Evolutionary conservation across 116 monocot species (phyloP), one percentile per base, ranked within the genome.

Genomic region (Posidonia oceanica): DNA sequence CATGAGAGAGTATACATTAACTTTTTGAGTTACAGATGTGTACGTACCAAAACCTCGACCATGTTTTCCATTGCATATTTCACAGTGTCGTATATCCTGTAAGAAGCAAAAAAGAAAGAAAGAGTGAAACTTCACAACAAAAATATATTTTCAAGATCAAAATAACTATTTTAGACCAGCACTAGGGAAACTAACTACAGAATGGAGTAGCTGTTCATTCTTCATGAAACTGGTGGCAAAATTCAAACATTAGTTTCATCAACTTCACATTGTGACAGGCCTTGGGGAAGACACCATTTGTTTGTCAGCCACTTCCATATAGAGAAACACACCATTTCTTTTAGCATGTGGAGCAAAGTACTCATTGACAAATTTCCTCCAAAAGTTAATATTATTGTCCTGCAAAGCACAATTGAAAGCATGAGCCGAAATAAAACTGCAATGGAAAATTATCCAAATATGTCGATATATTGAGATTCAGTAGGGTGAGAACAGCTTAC

Each of bases 1-100:
- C 29, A 29, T 29, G 29, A 29, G 1, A 29, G 29, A 29, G 29
- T 29, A 29, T 29, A 63, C 2, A 36, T 38, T 5, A 5, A 16
- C 8, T 22, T 22, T 10, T 13, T 22, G 15, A 3, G 5, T 36
- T 38, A 23, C 14, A 37, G 18, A 15, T 10, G 23, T 14, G 36
- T 69, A 68, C 86, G 58, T 89, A 97, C 97, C 97, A 87, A 97
- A 97, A 63, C 97, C 97, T 73, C 92, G 87, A 7, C 97, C 92
- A 54, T 92, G 97, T 63, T 89, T 97, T 3, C 82, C 80, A 42
- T 89, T 92, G 76, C 97, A 97, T 74, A 97, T 82, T 74, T 82
- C 79, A 79, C 82, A 85, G 64, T 76, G 71, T 81, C 82, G 79
- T 1, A 85, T 79, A 68, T 85, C 92, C 90, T 90, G 29, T 29